These are phyloP conservation scores for Barnettozyma populi DNA, from an alignment of 805 yeast species.

Conservation along the genomic window DNA sequence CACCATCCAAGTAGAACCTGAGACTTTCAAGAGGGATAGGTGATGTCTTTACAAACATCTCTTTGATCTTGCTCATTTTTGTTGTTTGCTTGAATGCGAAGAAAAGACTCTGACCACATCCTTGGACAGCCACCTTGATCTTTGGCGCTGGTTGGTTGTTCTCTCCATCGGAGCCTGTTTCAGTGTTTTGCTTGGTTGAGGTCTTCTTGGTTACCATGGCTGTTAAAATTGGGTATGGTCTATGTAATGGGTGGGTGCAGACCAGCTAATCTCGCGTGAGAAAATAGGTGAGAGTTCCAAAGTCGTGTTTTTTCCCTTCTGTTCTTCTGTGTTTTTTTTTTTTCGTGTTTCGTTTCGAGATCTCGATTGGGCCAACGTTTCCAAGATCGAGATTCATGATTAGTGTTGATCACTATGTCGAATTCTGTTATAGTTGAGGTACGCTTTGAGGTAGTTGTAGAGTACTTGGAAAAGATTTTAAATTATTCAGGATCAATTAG, in stretches of 20 bases:
- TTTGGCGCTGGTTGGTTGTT: constrained; percentile 2
- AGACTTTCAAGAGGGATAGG: constrained; percentile 2
- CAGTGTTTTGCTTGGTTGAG: not conserved
- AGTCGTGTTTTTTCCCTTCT: not conserved
- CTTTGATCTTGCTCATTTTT: constrained; percentile 15
- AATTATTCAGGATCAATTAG: not conserved
- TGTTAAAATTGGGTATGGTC: not conserved
- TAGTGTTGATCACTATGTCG: no score
- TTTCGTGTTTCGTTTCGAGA: not conserved
- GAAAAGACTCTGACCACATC: constrained; percentile 12
- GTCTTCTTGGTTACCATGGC: not conserved
- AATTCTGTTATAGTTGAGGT: no score
- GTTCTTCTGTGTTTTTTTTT: not conserved
- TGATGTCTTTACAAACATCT: constrained; percentile 11
- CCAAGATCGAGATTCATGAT: not conserved
- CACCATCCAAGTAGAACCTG: constrained; percentile 11
- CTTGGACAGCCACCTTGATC: constrained; percentile 17
- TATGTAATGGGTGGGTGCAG: no score
- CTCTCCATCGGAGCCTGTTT: not conserved
- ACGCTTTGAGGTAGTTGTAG: no score
- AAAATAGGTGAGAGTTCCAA: no score
- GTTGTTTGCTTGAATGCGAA: constrained; percentile 13
- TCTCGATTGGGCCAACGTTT: not conserved
- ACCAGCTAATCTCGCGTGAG: no score
- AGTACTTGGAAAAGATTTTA: not conserved